Evolutionary conservation across 768 basidiomycete genomes (phyloP).

Genomic region (Neoboletus brunneissimus): DNA sequence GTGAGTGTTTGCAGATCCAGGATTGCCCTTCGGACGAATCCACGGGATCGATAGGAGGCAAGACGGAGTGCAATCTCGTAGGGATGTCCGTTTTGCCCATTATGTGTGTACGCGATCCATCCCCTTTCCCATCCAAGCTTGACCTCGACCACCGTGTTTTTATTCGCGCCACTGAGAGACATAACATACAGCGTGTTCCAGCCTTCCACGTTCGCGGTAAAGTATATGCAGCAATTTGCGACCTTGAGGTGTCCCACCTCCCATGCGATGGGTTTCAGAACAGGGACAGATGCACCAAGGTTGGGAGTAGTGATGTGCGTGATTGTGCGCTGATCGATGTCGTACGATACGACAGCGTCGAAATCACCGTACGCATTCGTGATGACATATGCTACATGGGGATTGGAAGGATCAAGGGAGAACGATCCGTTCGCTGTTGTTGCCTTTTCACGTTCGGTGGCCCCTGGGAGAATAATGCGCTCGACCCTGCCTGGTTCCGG

Average conservation of each 20-base stretch:
- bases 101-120: slow-evolving; percentile 29
- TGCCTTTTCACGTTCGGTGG: slow-evolving; percentile 30
- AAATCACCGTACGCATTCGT: slow-evolving; percentile 42
- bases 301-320: slow-evolving; percentile 39
- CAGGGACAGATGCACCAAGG: slow-evolving; percentile 23
- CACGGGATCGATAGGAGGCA: slow-evolving; percentile 31
- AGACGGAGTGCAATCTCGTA: slow-evolving; percentile 33
- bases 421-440: slow-evolving; percentile 26
- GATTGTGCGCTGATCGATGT: slow-evolving; percentile 29
- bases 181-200: slow-evolving; percentile 32
- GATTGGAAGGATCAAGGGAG: slow-evolving; percentile 30
- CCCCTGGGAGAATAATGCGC: slow-evolving; percentile 34
- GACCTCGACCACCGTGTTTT: slow-evolving; percentile 32
- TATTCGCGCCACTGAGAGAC: slow-evolving; percentile 30
- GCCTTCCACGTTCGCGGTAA: slow-evolving; percentile 40
- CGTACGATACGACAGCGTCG: slow-evolving; percentile 34
- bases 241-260: slow-evolving; percentile 27
- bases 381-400: slow-evolving; percentile 33
- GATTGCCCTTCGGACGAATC: slow-evolving; percentile 25
- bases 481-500: slow-evolving; percentile 22
- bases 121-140: slow-evolving; percentile 33
- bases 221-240: slow-evolving; percentile 30
- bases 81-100: slow-evolving; percentile 34
- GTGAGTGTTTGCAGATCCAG: slow-evolving; percentile 30
- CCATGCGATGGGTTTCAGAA: slow-evolving; percentile 38